phyloP scores from a whole-genome alignment of 352 stramenopile genomes.

The Phytopythium chamaehyphon region DNA sequence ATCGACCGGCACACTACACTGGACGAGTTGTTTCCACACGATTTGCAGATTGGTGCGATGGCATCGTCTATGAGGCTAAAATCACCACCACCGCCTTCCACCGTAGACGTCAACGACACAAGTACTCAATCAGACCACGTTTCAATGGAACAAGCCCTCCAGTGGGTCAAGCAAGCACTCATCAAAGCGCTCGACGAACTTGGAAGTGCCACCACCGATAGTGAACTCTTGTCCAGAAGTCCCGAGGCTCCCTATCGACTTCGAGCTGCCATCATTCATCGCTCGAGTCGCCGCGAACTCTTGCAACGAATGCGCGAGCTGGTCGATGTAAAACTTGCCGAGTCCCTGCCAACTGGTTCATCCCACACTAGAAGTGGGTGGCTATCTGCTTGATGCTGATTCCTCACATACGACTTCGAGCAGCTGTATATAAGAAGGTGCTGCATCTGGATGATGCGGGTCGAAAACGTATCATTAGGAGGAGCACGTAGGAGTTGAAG shows the following conservation, averaged over 20 bases:
- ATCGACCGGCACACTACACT: slow-evolving; percentile 45
- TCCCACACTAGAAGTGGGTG: too few species aligned
- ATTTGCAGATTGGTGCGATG: slow-evolving; percentile 10
- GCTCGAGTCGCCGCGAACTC: slow-evolving; percentile 38
- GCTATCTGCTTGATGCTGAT: too few species aligned
- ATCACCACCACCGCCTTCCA: neutral
- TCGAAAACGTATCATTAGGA: too few species aligned
- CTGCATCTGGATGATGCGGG: too few species aligned
- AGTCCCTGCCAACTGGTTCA: neutral
- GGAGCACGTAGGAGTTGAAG: too few species aligned
- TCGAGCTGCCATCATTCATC: slow-evolving; percentile 42
- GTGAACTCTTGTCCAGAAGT: slow-evolving; percentile 16
- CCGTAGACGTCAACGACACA: neutral
- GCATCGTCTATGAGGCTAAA: neutral
- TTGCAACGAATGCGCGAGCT: slow-evolving; percentile 27
- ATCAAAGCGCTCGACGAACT: slow-evolving; percentile 14
- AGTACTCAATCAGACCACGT: neutral
- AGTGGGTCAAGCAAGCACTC: slow-evolving; percentile 22
- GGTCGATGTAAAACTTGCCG: slow-evolving; percentile 30
- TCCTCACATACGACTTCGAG: too few species aligned
- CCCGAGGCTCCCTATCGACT: slow-evolving; percentile 17
- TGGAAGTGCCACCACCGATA: slow-evolving; percentile 11
- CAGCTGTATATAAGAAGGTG: too few species aligned
- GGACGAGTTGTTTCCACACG: slow-evolving; percentile 40
- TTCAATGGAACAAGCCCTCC: slow-evolving; percentile 9